Evolutionary conservation across 2,329 filamentous ascomycete species (phyloP).

Genomic region (Aureobasidium musti): DNA sequence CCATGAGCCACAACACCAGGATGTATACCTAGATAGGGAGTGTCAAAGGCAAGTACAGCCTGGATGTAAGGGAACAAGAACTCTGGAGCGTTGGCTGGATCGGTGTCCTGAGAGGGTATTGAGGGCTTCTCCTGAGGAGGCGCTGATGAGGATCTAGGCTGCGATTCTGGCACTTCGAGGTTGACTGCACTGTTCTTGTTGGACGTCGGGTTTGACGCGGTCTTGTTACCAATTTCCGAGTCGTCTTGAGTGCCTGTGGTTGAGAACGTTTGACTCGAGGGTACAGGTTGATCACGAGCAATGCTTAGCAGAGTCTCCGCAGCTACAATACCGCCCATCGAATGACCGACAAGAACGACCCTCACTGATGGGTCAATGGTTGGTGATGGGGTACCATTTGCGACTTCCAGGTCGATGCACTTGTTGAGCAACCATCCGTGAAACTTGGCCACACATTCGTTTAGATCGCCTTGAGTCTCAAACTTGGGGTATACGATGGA

Average conservation of each 20-base stretch:
- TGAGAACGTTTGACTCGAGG: conserved; percentile 35
- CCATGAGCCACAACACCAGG: conserved; percentile 82
- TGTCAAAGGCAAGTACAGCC: conserved; percentile 90
- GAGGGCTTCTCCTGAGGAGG: conserved; percentile 29
- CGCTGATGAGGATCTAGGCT: conserved; percentile 30
- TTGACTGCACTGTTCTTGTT: conserved; percentile 23
- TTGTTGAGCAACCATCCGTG: conserved; percentile 84
- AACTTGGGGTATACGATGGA: conserved; percentile 75
- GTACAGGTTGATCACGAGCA: conserved; percentile 61
- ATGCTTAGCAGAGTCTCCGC: conserved; percentile 82
- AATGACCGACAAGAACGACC: conserved; percentile 81
- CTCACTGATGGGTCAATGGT: conserved; percentile 84
- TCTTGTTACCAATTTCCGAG: conserved; percentile 31
- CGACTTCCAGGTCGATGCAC: conserved; percentile 92
- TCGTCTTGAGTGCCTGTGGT: conserved; percentile 27
- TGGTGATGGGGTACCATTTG: conserved; percentile 74
- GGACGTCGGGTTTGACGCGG: conserved; percentile 25
- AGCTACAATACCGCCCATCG: conserved; percentile 89
- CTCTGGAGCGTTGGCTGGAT: conserved; percentile 29
- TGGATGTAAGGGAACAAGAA: conserved; percentile 95
- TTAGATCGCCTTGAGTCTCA: conserved; percentile 77
- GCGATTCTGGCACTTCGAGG: conserved; percentile 26
- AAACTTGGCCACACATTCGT: conserved; percentile 70
- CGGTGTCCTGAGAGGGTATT: conserved; percentile 37
- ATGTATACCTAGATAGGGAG: conserved; percentile 81